These are phyloP conservation scores for Lecanicillium sp. DNA, from an alignment of 2,329 filamentous ascomycete species.

Conservation along the genomic window DNA sequence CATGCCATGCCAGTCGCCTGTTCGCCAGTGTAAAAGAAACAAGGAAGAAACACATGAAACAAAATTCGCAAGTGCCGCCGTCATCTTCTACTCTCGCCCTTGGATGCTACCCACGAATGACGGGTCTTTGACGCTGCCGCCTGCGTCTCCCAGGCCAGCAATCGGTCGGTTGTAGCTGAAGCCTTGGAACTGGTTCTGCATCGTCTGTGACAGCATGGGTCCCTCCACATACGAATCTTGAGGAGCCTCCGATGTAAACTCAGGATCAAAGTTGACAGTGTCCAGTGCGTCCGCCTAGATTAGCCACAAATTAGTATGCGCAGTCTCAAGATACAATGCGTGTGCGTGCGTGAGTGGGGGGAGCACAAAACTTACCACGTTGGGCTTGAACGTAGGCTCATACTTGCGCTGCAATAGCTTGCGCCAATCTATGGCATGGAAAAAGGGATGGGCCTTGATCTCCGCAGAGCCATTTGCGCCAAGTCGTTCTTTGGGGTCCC, in stretches of 20 bases:
- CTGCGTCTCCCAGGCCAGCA: constrained; percentile 84
- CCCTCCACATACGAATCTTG: constrained; percentile 92
- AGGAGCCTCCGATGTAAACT: constrained; percentile 85
- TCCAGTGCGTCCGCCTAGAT: constrained; percentile 73
- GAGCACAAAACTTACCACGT: constrained; percentile 64
- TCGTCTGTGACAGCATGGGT: constrained; percentile 82
- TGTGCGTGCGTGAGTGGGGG: background rate
- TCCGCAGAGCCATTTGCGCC: constrained; percentile 91
- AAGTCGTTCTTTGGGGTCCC: constrained; percentile 80
- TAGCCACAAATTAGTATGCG: constrained; percentile 2
- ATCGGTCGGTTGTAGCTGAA: constrained; percentile 98
- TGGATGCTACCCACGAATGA: constrained; percentile 44
- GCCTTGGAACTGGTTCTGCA: constrained; percentile 91
- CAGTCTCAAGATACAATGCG: constrained; percentile 4
- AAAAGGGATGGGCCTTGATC: constrained; percentile 98
- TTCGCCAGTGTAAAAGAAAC: too few species aligned
- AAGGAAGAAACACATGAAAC: too few species aligned
- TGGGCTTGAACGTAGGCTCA: constrained; percentile 95
- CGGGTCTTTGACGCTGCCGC: constrained; percentile 88
- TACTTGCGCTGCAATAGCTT: constrained; percentile 97
- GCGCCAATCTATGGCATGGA: constrained; percentile 98
- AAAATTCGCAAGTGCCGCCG: too few species aligned
- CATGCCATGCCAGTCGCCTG: too few species aligned
- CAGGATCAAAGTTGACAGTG: constrained; percentile 83
- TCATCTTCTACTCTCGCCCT: too few species aligned